Evolutionary conservation across 192 early-diverging fungal species (phyloP).

Genomic region (Mortierella hygrophila): DNA sequence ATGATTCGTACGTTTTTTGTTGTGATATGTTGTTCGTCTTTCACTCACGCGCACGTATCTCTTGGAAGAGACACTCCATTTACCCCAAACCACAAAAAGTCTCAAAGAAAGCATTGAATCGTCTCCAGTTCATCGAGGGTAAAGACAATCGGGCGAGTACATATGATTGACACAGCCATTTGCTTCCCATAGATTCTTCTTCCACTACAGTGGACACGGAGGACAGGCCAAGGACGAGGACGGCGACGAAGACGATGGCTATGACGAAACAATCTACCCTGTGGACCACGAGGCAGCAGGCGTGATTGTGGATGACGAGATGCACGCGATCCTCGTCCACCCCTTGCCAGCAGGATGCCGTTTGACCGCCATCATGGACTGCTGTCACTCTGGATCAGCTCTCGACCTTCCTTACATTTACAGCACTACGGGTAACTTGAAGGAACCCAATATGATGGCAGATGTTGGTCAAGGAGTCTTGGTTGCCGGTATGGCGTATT

Average conservation of each 20-base stretch:
- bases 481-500: conserved; percentile 62
- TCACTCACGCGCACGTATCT: background rate
- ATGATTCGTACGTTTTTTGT: conserved; percentile 71
- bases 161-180: too few relatives aligned
- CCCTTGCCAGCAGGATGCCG: conserved; percentile 75
- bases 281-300: conserved; percentile 66
- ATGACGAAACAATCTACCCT: conserved; percentile 86
- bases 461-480: conserved; percentile 63
- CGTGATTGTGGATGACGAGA: conserved; percentile 78
- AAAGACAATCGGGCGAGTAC: too few relatives aligned
- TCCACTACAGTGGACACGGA: conserved; percentile 88
- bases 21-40: background rate
- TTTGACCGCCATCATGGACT: conserved; percentile 88
- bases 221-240: conserved; percentile 66
- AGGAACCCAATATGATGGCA: conserved; percentile 61
- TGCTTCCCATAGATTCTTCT: conserved; percentile 68
- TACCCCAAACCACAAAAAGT: background rate
- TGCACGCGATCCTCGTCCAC: conserved; percentile 82
- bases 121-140: too few relatives aligned
- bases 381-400: conserved; percentile 87
- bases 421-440: conserved; percentile 72
- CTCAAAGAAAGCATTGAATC: too few relatives aligned
- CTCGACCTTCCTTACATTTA: conserved; percentile 88
- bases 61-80: background rate
- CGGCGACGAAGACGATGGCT: conserved; percentile 85